phyloP scores from a whole-genome alignment of 1,284 basidiomycete species.

The Calocybe gambosa region DNA sequence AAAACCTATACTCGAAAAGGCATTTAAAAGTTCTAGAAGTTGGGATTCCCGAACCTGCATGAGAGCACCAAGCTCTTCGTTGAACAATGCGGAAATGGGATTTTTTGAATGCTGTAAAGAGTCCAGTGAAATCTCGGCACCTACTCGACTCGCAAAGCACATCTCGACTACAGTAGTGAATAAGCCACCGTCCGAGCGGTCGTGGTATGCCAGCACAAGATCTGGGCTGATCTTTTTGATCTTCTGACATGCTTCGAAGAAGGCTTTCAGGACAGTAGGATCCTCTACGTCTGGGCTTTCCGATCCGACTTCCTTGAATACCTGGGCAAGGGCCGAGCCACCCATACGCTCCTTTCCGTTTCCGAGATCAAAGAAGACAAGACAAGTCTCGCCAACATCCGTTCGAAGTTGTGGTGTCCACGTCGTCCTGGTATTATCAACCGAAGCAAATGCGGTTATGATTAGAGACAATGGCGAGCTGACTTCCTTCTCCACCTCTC shows the following conservation, averaged over 20 bases:
- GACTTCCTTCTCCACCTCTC: constrained; percentile 70
- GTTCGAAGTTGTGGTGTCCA: constrained; percentile 91
- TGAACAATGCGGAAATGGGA: constrained; percentile 77
- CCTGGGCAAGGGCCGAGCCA: constrained; percentile 93
- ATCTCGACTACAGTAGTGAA: constrained; percentile 93
- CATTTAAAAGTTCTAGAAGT: constrained; percentile 50
- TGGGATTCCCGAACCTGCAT: constrained; percentile 75
- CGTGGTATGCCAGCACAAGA: constrained; percentile 91
- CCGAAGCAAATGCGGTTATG: constrained; percentile 91
- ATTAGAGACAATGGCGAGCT: constrained; percentile 90
- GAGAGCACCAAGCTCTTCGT: constrained; percentile 94
- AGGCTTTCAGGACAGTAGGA: constrained; percentile 69
- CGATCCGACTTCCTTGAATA: constrained; percentile 89
- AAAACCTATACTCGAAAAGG: constrained; percentile 69
- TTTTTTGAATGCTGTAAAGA: constrained; percentile 44
- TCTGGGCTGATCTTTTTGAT: constrained; percentile 56
- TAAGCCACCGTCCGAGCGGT: constrained; percentile 95
- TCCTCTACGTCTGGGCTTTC: constrained; percentile 88
- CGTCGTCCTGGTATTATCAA: constrained; percentile 72
- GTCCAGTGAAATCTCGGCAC: constrained; percentile 67
- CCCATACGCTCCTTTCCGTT: constrained; percentile 82
- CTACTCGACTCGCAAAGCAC: constrained; percentile 89
- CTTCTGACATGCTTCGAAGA: constrained; percentile 73
- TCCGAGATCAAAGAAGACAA: constrained; percentile 91
- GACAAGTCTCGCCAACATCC: constrained; percentile 59